Base-by-base conservation (phyloP, 441 rosid genomes). In the Biscutella laevigata region DNA sequence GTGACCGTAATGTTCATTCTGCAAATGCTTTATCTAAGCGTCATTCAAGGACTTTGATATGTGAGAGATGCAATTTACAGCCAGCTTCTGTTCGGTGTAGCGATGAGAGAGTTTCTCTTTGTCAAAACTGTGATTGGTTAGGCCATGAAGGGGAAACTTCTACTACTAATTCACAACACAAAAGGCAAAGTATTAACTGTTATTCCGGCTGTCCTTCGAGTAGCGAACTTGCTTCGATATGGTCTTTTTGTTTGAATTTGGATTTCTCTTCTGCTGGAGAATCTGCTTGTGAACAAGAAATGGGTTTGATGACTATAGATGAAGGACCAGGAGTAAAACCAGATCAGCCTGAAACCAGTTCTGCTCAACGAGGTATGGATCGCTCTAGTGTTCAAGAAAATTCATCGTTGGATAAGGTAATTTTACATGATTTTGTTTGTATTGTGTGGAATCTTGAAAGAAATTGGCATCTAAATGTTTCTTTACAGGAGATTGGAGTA, bases 151-250 rank as follows among this genome's bases (percentile, higher is more conserved):
- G 65, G 11, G 57, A 77, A 20, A 67, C 75, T 8, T 57, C 67
- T 4, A 64, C 75, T 57, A 62, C 70, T 3, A 66, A 77, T 61
- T 63, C 83, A 1, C 60, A 71, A 13, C 95, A 86, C 73, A 84
- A 81, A 70, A 79, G 83, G 71, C 97, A 92, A 57, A 58, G 82
- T 0, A 77, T 88, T 25, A 81, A 61, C 60, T 73, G 86, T 55
- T 92, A 84, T 68, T 77, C 88, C n/a, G 99, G 97, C 16, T 92
- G 99, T 50, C 99, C 97, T 1, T 86, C 99, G 10, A 78, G 88
- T 55, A 40, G 79, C 1, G 84, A 92, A 44, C 85, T 92, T 59
- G 85, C 95, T 13, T 81, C 94, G 3, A 71, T 81, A 19, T 92
- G 99, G 99, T 67, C 97, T 26, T 82, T 80, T 49, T 63, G 62